Evolutionary conservation across 495 filamentous ascomycete genomes (phyloP).

Genomic region (Penicillium bovifimosum): DNA sequence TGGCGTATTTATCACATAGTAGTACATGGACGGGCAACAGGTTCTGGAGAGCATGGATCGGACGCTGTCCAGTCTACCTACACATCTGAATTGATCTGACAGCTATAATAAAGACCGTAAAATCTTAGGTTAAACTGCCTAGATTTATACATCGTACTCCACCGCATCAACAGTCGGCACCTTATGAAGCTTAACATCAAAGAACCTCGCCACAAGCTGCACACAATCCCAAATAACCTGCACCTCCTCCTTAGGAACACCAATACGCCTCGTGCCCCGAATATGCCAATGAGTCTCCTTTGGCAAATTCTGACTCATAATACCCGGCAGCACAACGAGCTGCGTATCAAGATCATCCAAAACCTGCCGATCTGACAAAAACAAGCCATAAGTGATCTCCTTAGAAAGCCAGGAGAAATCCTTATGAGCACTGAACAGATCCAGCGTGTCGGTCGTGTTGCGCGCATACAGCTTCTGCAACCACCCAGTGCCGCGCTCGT

Average conservation of each 20-base stretch:
- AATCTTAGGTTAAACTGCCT: background rate
- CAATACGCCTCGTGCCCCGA: conserved; percentile 47
- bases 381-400: conserved; percentile 54
- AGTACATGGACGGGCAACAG: no score
- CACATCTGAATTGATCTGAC: background rate
- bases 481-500: conserved; percentile 40
- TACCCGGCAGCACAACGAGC: conserved; percentile 48
- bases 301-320: conserved; percentile 55
- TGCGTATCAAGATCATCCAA: conserved; percentile 51
- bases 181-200: conserved; percentile 33
- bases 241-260: conserved; percentile 46
- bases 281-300: conserved; percentile 54
- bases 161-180: conserved; percentile 46
- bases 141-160: conserved; percentile 34
- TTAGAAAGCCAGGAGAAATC: conserved; percentile 41
- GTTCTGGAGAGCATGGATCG: no score
- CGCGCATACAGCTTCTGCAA: conserved; percentile 38
- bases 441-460: conserved; percentile 34
- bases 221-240: conserved; percentile 39
- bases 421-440: conserved; percentile 44
- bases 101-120: background rate
- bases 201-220: conserved; percentile 34
- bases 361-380: conserved; percentile 49
- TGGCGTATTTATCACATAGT: no score
- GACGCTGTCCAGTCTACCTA: no score